Base-by-base conservation (phyloP, 2,329 filamentous ascomycete genomes). In the Sclerotinia sclerotiorum region DNA sequence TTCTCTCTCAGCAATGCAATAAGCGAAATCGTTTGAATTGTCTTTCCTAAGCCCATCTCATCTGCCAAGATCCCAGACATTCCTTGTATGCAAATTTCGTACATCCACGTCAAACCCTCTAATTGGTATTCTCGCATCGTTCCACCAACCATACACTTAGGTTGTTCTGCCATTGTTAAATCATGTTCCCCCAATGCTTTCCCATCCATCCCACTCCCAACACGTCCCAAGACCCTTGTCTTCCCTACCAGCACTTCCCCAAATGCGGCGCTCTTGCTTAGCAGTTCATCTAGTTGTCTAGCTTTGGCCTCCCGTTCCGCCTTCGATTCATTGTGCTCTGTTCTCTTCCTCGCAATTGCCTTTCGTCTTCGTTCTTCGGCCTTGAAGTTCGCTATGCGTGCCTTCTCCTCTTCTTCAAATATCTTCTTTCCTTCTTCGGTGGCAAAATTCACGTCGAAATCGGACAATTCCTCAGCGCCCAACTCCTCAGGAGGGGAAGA, bases 31-130 rank as follows among this genome's bases (percentile, higher is more conserved):
- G 84, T 81, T 2, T 83, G 83, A 8, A 87, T 77, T 0, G 85
- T 83, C 72, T 88, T 88, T 0, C 86, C 86, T 78, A 87, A 81
- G 0, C 86, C 86, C 85, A 87, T 88, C 69, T 87, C 85, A 72
- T 88, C 85, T 0, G 85, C 85, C 2, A 88, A 72, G n/a, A 88
- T 83, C 49, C 78, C 81, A 42, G 91, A 91, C 49, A 88, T 83
- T 1, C 88, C 92, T 85, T 29, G 86, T 80, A 2, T 89, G 88
- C 68, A 87, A 82, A 70, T 84, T 79, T 68, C 82, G 79, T 74
- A 97, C 82, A 99, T 89, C 95, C 95, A 99, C 0, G 97, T 96
- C 0, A 99, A 79, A 0, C 95, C 95, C 77, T 98, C 94, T 0
- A 99, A 81, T 75, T 99, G 95, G 76, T 99, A 99, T 71, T 92